A percentile compares a stretch with the other conserved stretches of the same genome.
Evolutionary conservation across 495 filamentous ascomycete genomes (phyloP).

Genomic region (Penicillium arizonense): DNA sequence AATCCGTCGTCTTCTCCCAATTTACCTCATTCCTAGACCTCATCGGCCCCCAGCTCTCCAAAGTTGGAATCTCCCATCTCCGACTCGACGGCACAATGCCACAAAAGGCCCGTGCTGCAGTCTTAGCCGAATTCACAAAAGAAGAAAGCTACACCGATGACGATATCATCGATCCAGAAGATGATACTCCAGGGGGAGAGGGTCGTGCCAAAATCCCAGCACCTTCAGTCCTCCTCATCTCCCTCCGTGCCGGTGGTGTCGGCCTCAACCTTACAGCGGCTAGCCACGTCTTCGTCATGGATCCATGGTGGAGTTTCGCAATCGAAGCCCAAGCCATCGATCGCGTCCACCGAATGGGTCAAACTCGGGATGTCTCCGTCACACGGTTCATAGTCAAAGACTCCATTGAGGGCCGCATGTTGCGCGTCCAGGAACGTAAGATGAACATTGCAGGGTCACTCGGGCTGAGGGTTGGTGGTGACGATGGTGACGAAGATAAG

Average conservation of each 20-base stretch:
- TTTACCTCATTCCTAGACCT: slow-evolving; percentile 96
- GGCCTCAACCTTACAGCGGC: slow-evolving; percentile 90
- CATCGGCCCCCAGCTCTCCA: slow-evolving; percentile 72
- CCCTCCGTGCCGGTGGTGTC: slow-evolving; percentile 87
- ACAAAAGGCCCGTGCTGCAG: slow-evolving; percentile 76
- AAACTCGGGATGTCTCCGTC: slow-evolving; percentile 81
- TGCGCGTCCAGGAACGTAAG: slow-evolving; percentile 91
- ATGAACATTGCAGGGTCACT: slow-evolving; percentile 81
- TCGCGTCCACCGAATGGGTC: slow-evolving; percentile 98
- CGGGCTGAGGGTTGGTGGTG: slow-evolving; percentile 66
- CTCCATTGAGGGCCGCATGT: slow-evolving; percentile 92
- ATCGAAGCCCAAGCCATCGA: slow-evolving; percentile 98
- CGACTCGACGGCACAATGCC: slow-evolving; percentile 89
- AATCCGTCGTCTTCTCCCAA: slow-evolving; percentile 92
- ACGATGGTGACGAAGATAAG: slow-evolving; percentile 86
- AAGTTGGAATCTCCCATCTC: slow-evolving; percentile 71
- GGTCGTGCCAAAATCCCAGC: slow-evolving; percentile 14
- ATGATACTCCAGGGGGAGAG: slow-evolving; percentile 6
- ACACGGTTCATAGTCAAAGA: slow-evolving; percentile 82
- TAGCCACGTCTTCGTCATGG: slow-evolving; percentile 94
- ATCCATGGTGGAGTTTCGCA: slow-evolving; percentile 99
- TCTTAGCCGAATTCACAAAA: slow-evolving; percentile 66
- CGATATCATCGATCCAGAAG: slow-evolving; percentile 33
- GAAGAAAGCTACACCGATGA: slow-evolving; percentile 37
- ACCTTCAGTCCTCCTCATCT: slow-evolving; percentile 68